phyloP scores from a whole-genome alignment of 306 rosid genomes.

The Vigna radiata region DNA sequence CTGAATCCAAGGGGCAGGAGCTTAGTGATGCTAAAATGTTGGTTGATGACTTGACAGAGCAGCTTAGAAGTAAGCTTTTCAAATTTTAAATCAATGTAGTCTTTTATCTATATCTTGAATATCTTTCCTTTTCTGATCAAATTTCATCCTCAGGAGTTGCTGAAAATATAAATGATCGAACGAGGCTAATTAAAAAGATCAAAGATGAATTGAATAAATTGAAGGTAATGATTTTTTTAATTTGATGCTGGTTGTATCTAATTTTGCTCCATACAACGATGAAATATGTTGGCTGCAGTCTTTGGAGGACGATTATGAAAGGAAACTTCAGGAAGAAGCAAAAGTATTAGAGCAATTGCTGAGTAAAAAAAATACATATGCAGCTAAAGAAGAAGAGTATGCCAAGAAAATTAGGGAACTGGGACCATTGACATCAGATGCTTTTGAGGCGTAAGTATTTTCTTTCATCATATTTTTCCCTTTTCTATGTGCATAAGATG shows the following conservation, averaged over 20 bases:
- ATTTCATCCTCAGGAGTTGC: constrained; percentile 69
- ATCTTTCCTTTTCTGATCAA: constrained; percentile 48
- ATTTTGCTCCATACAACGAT: constrained; percentile 44
- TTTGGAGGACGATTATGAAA: constrained; percentile 83
- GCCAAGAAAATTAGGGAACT: constrained; percentile 89
- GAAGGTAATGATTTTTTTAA: constrained; percentile 64
- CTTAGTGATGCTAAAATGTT: constrained; percentile 69
- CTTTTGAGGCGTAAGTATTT: constrained; percentile 83
- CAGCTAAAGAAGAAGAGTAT: constrained; percentile 91
- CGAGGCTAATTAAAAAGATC: constrained; percentile 63
- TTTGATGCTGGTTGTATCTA: constrained; percentile 41
- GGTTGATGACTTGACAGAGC: constrained; percentile 76
- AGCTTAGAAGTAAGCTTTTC: constrained; percentile 77
- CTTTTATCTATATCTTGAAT: constrained; percentile 43
- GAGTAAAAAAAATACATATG: constrained; percentile 72
- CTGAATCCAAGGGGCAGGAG: constrained; percentile 75
- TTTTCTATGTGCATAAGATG: background rate
- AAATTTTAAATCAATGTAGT: constrained; percentile 37
- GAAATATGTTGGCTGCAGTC: constrained; percentile 59
- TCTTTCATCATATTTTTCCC: constrained; percentile 7
- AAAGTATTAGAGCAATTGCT: constrained; percentile 86
- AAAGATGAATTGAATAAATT: constrained; percentile 83
- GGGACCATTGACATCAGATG: constrained; percentile 94
- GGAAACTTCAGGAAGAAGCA: constrained; percentile 92
- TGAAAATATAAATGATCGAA: constrained; percentile 61